These are phyloP conservation scores for Patellifolia procumbens DNA, from an alignment of 179 eudicot genomes.

Conservation along the genomic window DNA sequence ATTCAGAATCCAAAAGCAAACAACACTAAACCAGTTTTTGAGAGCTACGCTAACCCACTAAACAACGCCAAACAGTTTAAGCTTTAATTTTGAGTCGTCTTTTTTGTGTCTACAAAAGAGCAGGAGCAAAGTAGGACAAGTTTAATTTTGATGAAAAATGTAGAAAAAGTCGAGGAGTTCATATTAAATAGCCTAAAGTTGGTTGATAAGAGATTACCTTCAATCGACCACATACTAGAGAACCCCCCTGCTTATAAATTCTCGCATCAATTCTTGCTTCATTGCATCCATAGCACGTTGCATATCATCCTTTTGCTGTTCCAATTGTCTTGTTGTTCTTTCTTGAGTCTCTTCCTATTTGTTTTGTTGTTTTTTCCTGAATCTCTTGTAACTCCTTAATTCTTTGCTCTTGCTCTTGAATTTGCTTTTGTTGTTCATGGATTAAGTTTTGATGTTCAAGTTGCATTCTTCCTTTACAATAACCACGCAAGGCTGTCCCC, in stretches of 20 bases:
- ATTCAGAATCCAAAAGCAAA: no score
- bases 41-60: no score
- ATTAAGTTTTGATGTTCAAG: not conserved
- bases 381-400: conserved; percentile 13
- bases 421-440: conserved; percentile 10
- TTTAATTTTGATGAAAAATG: no score
- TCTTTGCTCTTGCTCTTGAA: conserved; percentile 20
- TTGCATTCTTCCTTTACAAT: not conserved
- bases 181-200: not conserved
- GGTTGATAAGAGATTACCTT: not conserved
- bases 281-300: conserved; percentile 4
- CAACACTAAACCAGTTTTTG: no score
- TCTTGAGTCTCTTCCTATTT: not conserved
- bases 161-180: no score
- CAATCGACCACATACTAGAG: not conserved
- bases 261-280: not conserved
- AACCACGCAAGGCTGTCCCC: conserved; percentile 9
- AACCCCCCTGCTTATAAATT: not conserved
- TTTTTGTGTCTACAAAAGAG: no score
- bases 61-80: no score
- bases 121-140: no score
- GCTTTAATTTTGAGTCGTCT: no score
- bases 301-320: conserved; percentile 13
- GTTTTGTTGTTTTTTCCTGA: not conserved
- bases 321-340: not conserved